phyloP scores from a whole-genome alignment of 768 basidiomycete species.

The Trametes gibbosa region DNA sequence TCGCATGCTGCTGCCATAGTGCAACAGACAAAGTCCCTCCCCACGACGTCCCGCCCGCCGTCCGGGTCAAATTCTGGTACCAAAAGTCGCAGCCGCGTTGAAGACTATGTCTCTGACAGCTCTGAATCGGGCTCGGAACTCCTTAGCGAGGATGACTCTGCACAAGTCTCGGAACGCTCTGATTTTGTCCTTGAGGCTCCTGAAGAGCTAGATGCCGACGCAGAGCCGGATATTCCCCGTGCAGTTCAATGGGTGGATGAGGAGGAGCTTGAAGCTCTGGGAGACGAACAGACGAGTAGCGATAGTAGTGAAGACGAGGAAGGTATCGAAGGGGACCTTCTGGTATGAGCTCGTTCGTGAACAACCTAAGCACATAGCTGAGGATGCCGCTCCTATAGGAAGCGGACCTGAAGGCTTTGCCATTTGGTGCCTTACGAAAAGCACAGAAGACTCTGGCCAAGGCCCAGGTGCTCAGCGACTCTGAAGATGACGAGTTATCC shows the following conservation, averaged over 20 bases:
- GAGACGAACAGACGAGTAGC: background rate
- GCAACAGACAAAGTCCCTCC: conserved; percentile 3
- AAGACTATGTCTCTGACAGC: background rate
- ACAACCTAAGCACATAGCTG: too few relatives aligned
- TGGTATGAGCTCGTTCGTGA: background rate
- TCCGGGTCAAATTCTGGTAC: background rate
- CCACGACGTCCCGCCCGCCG: background rate
- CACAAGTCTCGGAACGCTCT: conserved; percentile 27
- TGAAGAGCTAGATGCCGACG: conserved; percentile 3
- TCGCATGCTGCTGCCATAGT: background rate
- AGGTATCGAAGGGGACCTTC: conserved; percentile 3
- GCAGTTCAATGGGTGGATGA: conserved; percentile 62
- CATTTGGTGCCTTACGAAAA: conserved; percentile 28
- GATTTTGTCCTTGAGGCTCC: conserved; percentile 18
- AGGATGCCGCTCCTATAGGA: background rate
- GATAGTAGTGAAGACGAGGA: conserved; percentile 9
- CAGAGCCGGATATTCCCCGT: conserved; percentile 51
- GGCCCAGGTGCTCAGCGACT: conserved; percentile 14
- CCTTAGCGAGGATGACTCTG: background rate
- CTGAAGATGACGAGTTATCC: conserved; percentile 14
- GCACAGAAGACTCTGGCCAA: conserved; percentile 24
- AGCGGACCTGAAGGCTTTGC: conserved; percentile 25
- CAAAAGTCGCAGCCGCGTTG: too few relatives aligned
- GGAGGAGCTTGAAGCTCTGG: conserved; percentile 32
- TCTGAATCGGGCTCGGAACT: background rate